Evolutionary conservation across 164 flowering plant species (phyloP), one percentile per base, ranked within the genome.

Genomic region (Stephania yunnanensis): DNA sequence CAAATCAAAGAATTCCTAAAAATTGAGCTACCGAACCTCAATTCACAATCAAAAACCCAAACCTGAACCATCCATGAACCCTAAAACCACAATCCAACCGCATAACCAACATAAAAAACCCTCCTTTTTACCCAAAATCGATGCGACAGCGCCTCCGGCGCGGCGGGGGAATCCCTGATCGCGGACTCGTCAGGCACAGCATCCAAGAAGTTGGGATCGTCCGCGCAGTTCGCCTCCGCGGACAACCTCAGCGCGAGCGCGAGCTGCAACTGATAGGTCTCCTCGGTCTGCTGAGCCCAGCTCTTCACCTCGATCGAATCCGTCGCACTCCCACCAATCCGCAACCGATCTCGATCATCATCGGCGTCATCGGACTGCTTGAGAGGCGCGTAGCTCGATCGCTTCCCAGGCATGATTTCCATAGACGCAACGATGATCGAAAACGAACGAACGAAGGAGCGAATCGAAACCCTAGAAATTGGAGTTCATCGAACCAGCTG

Each of bases 251-350:
- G 80, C 42, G 98, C 99, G 81, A 95, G 77, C 10, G 97, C 97
- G 80, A 93, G 68, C 89, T 93, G 98, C 84, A 95, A 78, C 78
- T 93, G 98, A 46, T 95, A 95, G 76, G 97, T 94, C 88, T 95
- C 99, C 85, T 91, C 97, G 73, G 97, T 93, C 82, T 93, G 99
- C 87, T 89, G 99, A 53, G 99, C 98, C 98, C 97, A 93, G 79
- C 92, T 95, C 89, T 90, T 95, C 74, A 87, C 70, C 46, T 90
- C 91, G 74, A 84, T 79, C 75, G 92, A 68, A 66, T 65, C 79
- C 68, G 86, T 85, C 78, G 81, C 75, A 83, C 89, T 82, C 7
- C 77, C 72, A 1, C 44, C 64, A 48, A 30, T 73, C 15, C 61
- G 76, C 55, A 76, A 70, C 68, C 86, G 75, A 64, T 89, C 92